A percentile compares a stretch with the other conserved stretches of the same genome.
phyloP scores from a whole-genome alignment of 2,329 filamentous ascomycete species.

The Lasiodiplodia sp. region DNA sequence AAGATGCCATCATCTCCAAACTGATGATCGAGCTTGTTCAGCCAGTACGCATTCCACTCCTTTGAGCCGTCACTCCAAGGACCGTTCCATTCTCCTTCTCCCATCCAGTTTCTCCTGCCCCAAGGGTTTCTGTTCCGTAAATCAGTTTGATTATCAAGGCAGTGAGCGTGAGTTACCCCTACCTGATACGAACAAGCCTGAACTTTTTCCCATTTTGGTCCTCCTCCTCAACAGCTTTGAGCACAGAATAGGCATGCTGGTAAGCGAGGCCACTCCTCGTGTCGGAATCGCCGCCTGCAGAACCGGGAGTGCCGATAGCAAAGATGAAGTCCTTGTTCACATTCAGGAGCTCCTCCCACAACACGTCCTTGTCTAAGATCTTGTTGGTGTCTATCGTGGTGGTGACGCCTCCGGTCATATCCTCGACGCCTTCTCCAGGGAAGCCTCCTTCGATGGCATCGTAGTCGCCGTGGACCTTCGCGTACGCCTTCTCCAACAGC shows the following conservation, averaged over 20 bases:
- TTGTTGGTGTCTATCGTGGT: slow-evolving; percentile 73
- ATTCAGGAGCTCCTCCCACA: slow-evolving; percentile 83
- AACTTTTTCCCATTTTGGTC: slow-evolving; percentile 68
- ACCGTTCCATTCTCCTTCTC: slow-evolving; percentile 74
- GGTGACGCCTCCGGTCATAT: slow-evolving; percentile 72
- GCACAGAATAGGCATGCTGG: slow-evolving; percentile 65
- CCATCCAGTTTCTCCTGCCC: slow-evolving; percentile 61
- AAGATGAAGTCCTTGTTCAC: slow-evolving; percentile 84
- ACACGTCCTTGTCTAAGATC: slow-evolving; percentile 78
- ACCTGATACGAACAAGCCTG: slow-evolving; percentile 43
- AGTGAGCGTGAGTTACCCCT: no score
- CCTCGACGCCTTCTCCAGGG: slow-evolving; percentile 68
- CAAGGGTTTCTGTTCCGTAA: slow-evolving; percentile 73
- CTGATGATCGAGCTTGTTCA: slow-evolving; percentile 73
- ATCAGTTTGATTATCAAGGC: not conserved
- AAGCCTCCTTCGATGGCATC: slow-evolving; percentile 77
- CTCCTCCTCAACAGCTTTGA: slow-evolving; percentile 66
- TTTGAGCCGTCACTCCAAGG: slow-evolving; percentile 84
- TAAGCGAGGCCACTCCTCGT: slow-evolving; percentile 55
- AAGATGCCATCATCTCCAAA: slow-evolving; percentile 74
- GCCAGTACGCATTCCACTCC: slow-evolving; percentile 83
- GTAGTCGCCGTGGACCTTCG: slow-evolving; percentile 84
- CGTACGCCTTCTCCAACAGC: slow-evolving; percentile 81
- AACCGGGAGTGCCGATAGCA: slow-evolving; percentile 39
- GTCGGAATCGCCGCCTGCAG: not conserved